Base-by-base conservation (phyloP, 805 yeast species). In the Candida xiaguanensis region DNA sequence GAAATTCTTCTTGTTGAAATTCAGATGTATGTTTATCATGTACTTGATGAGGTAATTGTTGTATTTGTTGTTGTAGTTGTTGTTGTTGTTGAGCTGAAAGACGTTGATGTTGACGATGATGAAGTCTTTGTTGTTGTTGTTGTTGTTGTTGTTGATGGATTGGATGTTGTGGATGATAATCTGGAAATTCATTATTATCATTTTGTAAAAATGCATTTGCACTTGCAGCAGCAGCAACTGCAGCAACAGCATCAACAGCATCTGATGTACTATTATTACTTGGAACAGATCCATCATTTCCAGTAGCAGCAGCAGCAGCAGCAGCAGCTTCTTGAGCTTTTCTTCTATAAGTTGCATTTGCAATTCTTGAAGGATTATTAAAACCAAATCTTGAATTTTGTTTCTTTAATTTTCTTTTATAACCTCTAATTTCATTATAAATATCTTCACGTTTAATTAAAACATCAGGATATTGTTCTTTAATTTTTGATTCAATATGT, bases 371-470 rank as follows among this genome's bases (percentile, higher is more conserved):
- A 14, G 40, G 33, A 31, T 31, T 40, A 13, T 37, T 38, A 17
- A 34, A 31, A 9, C 44, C 43, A 31, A 37, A 40, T 26, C 45
- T 32, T 27, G 67, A 55, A 38, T 52, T 56, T 47, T 63, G 72
- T 47, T 63, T 63, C 57, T 67, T 67, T 45, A 68, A 61, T 51
- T 72, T 74, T 45, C 78, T 66, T 52, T 75, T 75, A 56, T 74
- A 68, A 14, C 78, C 78, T 39, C 81, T 55, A 49, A 75, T 74
- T 49, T 75, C 80, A 53, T 75, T 75, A 54, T 75, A 75, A 40
- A 75, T 75, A 52, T 75, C 81, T 50, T 75, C 80, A 41, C 80
- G 61, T 55, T 75, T 75, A 47, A 75, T 74, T 31, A 74, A 62
- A 31, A 75, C 71, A 38, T 74, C 78, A 17, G 77, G 78, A 51